These are phyloP conservation scores for Metschnikowia baotianmanensis DNA, from an alignment of 805 yeast genomes.

Conservation along the genomic window DNA sequence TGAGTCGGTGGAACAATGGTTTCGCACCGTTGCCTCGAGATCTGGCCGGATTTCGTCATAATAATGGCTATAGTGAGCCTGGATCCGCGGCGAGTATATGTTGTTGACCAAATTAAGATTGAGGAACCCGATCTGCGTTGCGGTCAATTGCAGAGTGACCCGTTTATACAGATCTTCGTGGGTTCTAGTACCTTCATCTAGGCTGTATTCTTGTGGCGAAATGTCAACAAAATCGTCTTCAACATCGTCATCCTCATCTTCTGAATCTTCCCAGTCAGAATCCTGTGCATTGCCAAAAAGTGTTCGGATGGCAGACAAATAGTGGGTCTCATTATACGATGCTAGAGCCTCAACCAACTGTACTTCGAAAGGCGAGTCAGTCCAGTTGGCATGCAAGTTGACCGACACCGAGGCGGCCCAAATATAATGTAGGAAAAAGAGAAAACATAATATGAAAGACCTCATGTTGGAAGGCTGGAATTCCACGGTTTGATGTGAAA, in stretches of 20 bases:
- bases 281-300: slow-evolving; percentile 9
- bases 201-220: not conserved
- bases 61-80: slow-evolving; percentile 60
- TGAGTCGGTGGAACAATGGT: slow-evolving; percentile 28
- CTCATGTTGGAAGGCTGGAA: too few relatives aligned
- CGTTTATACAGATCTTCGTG: not conserved
- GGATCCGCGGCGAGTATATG: slow-evolving; percentile 57
- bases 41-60: slow-evolving; percentile 29
- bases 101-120: slow-evolving; percentile 48
- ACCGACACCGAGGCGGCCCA: slow-evolving; percentile 8
- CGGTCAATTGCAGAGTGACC: not conserved
- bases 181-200: not conserved
- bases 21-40: slow-evolving; percentile 17
- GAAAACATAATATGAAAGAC: not conserved
- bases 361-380: slow-evolving; percentile 13
- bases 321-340: slow-evolving; percentile 14
- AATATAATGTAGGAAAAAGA: not conserved
- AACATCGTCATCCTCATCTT: not conserved
- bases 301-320: slow-evolving; percentile 2
- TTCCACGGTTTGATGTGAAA: too few relatives aligned
- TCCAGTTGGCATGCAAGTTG: slow-evolving; percentile 15
- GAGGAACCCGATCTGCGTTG: slow-evolving; percentile 24
- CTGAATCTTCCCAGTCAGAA: slow-evolving; percentile 13
- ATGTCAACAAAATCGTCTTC: not conserved
- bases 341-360: slow-evolving; percentile 19